These are phyloP conservation scores for Datura wrightii DNA, from an alignment of 257 asterid species.

Conservation along the genomic window DNA sequence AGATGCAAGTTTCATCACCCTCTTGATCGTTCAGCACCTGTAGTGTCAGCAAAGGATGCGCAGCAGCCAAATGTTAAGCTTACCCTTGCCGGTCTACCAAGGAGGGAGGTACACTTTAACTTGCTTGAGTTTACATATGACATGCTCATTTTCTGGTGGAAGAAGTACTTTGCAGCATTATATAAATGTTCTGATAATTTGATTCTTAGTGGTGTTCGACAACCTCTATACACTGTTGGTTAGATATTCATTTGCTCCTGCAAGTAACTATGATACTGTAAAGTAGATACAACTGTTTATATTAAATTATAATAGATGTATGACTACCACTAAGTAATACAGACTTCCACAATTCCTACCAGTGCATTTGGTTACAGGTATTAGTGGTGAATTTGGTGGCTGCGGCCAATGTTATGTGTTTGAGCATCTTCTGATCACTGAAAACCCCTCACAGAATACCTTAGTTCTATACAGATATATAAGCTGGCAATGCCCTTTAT, in stretches of 20 bases:
- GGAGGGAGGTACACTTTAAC: conserved; percentile 78
- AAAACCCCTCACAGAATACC: background rate
- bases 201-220: background rate
- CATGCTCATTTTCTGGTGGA: conserved; percentile 14
- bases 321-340: background rate
- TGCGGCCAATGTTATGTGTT: background rate
- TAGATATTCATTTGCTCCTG: background rate
- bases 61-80: conserved; percentile 68
- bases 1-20: conserved; percentile 96
- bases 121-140: conserved; percentile 10
- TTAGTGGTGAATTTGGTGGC: background rate
- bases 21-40: conserved; percentile 64
- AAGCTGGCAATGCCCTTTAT: background rate
- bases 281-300: conserved; percentile 8
- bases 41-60: conserved; percentile 47
- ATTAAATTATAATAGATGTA: background rate
- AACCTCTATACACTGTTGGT: background rate
- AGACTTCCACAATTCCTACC: background rate
- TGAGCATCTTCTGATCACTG: background rate
- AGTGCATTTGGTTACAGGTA: background rate
- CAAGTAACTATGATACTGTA: background rate
- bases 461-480: background rate
- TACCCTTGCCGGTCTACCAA: conserved; percentile 90
- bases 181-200: conserved; percentile 2
- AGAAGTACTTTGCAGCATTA: background rate